Base-by-base conservation (phyloP, 1,284 basidiomycete species). In the Trametes pubescens region DNA sequence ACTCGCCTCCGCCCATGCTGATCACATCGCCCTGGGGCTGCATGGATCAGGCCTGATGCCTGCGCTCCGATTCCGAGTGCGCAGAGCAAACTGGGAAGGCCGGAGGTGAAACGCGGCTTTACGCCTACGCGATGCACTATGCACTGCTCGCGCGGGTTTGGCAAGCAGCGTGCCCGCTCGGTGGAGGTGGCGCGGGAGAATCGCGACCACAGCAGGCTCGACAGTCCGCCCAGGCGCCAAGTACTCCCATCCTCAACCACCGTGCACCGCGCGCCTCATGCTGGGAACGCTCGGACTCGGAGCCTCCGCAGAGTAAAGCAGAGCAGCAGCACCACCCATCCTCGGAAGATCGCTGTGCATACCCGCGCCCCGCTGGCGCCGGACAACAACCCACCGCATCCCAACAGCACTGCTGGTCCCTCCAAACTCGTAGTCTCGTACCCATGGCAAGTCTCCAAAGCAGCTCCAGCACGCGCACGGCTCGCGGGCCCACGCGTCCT, bases 291-390 rank as follows among this genome's bases (percentile, higher is more conserved):
- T 13, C 37, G 11, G 11, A 10, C 37, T 38, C 37, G 11, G 37
- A 38, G 40, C 40, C 40, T n/a, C 16, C 8, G 29, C 29, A 18
- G 40, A 43, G 18, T 16, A 43, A 43, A 16, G 18, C 37, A n/a
- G 14, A 13, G 40, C 18, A 43, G 6, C 14, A 32, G 11, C 38
- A 51, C 34, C 34, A 18, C 10, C 35, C 57, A n/a, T 21, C 43
- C 9, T 48, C 47, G 57, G 48, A 51, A 21, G 38, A 51, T 59
- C 57, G 38, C 57, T 58, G 57, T 51, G 48, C 48, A 43, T 11
- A 11, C 10, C 34, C 34, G 34, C 34, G 13, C 13, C 10, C 37
- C 37, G 14, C 5, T 51, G 26, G 10, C 29, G 26, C 24, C 26
- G 48, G 9, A 51, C 29, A 34, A 18, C 16, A n/a, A 26, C 2